These are phyloP conservation scores for Amorphotheca resinae DNA, from an alignment of 495 filamentous ascomycete genomes.

Conservation along the genomic window DNA sequence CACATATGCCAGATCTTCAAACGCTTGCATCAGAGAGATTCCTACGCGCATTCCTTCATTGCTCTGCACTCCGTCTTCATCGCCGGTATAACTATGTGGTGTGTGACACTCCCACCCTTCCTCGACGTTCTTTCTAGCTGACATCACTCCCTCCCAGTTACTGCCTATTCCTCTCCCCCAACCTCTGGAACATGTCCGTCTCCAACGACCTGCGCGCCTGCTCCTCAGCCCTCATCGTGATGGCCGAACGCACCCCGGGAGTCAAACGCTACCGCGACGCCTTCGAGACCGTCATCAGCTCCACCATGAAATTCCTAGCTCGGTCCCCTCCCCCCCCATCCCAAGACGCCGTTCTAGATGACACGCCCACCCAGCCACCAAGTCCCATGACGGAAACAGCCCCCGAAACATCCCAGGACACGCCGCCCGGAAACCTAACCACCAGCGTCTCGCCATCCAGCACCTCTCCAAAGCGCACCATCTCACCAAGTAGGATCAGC, in stretches of 20 bases:
- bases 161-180: constrained; percentile 23
- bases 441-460: too few relatives aligned
- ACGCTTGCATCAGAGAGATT: constrained; percentile 36
- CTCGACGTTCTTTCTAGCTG: constrained; percentile 15
- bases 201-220: constrained; percentile 43
- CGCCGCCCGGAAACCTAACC: too few relatives aligned
- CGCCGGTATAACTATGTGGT: constrained; percentile 39
- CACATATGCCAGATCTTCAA: constrained; percentile 44
- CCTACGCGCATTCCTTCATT: constrained; percentile 43
- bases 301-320: constrained; percentile 39
- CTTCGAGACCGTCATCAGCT: constrained; percentile 39
- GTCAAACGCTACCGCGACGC: constrained; percentile 43
- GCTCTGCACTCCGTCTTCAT: constrained; percentile 45
- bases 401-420: too few relatives aligned
- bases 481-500: neutral
- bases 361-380: too few relatives aligned
- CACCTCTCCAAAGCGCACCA: neutral
- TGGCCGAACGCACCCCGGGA: constrained; percentile 39
- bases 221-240: constrained; percentile 40
- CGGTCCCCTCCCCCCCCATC: constrained; percentile 1
- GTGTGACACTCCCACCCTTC: constrained; percentile 21
- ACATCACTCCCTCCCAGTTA: constrained; percentile 21
- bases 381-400: too few relatives aligned
- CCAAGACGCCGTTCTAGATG: too few relatives aligned
- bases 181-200: constrained; percentile 39